Conservation (phyloP, 352 stramenopile species). For the Lagenidium giganteum region DNA sequence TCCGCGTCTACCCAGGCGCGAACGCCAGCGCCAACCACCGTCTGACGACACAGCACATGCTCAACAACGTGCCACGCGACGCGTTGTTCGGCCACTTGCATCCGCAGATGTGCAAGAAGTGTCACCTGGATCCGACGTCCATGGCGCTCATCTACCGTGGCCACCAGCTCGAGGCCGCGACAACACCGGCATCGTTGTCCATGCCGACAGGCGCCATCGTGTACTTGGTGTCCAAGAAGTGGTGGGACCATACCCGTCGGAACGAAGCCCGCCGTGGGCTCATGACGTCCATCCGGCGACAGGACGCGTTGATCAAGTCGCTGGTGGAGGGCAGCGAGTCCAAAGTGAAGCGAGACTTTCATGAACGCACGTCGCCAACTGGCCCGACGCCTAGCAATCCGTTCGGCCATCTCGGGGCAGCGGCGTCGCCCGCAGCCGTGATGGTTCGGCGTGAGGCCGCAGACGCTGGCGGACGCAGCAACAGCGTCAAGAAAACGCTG, state of each 20-base stretch:
- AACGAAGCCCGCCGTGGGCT: constrained; percentile 44
- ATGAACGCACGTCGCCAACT: background rate
- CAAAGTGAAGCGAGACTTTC: constrained; percentile 31
- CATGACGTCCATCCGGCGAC: constrained; percentile 37
- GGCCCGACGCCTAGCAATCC: too few species aligned
- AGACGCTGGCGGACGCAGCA: too few species aligned
- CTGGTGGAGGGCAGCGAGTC: constrained; percentile 34
- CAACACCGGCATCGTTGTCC: constrained; percentile 23
- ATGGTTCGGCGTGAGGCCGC: too few species aligned
- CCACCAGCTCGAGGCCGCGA: constrained; percentile 29
- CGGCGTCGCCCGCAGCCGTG: too few species aligned
- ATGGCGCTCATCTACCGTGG: constrained; percentile 37
- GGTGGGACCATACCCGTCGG: constrained; percentile 50
- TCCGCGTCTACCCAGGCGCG: constrained; percentile 26
- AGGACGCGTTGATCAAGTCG: constrained; percentile 39
- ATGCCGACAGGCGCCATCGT: constrained; percentile 39
- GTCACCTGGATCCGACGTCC: constrained; percentile 18
- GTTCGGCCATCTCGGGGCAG: too few species aligned
- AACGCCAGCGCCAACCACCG: constrained; percentile 9
- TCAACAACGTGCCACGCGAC: constrained; percentile 29
- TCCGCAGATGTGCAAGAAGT: constrained; percentile 35
- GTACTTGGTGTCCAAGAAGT: constrained; percentile 39
- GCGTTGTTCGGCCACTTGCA: constrained; percentile 26
- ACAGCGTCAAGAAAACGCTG: too few species aligned
- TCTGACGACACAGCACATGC: constrained; percentile 10